These are phyloP conservation scores for Fusarium burgessii DNA, from an alignment of 2,329 filamentous ascomycete genomes.

Conservation along the genomic window DNA sequence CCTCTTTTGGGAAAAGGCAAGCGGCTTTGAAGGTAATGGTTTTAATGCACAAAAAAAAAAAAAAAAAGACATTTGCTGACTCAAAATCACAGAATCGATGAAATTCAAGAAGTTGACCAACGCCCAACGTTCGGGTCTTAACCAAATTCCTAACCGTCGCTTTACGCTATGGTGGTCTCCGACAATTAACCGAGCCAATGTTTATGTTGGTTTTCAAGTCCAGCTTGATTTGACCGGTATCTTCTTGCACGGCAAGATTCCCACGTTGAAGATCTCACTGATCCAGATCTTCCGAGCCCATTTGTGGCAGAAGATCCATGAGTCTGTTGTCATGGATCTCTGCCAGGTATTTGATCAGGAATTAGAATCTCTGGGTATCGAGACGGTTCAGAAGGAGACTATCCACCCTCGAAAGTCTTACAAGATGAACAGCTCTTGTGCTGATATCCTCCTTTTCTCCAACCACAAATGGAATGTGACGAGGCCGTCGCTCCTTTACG, in stretches of 20 bases:
- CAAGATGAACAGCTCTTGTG: conserved; percentile 99
- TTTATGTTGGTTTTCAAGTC: conserved; percentile 99
- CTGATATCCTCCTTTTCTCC: conserved; percentile 95
- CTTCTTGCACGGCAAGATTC: conserved; percentile 99
- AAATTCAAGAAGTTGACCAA: conserved; percentile 99
- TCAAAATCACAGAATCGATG: conserved; percentile 65
- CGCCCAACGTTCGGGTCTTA: conserved; percentile 94
- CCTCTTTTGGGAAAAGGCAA: conserved; percentile 85
- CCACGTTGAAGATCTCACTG: conserved; percentile 95
- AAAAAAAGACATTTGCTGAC: no score
- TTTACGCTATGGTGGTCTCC: conserved; percentile 99
- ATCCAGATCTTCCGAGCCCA: conserved; percentile 99
- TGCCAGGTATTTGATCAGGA: conserved; percentile 99
- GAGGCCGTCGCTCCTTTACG: conserved; percentile 89
- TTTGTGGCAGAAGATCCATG: conserved; percentile 99
- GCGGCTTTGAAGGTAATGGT: conserved; percentile 13
- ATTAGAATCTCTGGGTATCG: conserved; percentile 92
- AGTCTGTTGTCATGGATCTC: conserved; percentile 98
- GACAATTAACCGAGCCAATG: conserved; percentile 94
- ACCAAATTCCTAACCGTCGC: conserved; percentile 98
- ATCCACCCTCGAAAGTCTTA: conserved; percentile 99
- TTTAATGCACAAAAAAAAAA: no score
- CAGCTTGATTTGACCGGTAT: conserved; percentile 98
- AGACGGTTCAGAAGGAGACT: conserved; percentile 98
- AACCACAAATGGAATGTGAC: conserved; percentile 99